These are phyloP conservation scores for Dictyophora rubrovolvata DNA, from an alignment of 768 basidiomycete species.

Conservation along the genomic window DNA sequence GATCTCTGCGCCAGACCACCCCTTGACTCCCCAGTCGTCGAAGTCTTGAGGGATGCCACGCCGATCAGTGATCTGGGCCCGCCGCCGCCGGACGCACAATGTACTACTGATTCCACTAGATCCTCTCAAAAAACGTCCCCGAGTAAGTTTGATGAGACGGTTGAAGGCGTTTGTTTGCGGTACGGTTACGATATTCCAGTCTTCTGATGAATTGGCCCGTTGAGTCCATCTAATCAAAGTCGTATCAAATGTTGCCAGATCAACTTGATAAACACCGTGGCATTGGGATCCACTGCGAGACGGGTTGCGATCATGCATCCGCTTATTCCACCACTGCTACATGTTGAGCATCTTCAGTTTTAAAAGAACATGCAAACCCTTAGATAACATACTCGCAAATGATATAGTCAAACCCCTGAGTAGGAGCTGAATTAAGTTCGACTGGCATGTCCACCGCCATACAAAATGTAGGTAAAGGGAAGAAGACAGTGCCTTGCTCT, in stretches of 20 bases:
- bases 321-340: conserved; percentile 24
- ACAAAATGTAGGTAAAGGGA: too few species aligned
- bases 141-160: background rate
- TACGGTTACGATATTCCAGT: background rate
- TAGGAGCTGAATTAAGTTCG: background rate
- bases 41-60: conserved; percentile 15
- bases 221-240: background rate
- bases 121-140: conserved; percentile 13
- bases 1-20: background rate
- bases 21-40: conserved; percentile 14
- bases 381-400: background rate
- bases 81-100: conserved; percentile 14
- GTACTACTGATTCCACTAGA: conserved; percentile 13
- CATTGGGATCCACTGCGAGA: conserved; percentile 26
- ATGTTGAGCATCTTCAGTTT: background rate
- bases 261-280: conserved; percentile 26
- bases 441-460: background rate
- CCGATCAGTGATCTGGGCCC: too few species aligned
- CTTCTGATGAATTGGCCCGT: background rate
- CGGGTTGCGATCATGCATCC: conserved; percentile 36
- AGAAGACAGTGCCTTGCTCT: too few species aligned
- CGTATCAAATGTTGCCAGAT: background rate
- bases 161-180: background rate
- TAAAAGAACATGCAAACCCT: background rate
- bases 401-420: background rate